A percentile compares a stretch with the other conserved stretches of the same genome.
These are phyloP conservation scores for Actinomucor elegans DNA, from an alignment of 371 early-diverging fungal genomes.

Conservation along the genomic window DNA sequence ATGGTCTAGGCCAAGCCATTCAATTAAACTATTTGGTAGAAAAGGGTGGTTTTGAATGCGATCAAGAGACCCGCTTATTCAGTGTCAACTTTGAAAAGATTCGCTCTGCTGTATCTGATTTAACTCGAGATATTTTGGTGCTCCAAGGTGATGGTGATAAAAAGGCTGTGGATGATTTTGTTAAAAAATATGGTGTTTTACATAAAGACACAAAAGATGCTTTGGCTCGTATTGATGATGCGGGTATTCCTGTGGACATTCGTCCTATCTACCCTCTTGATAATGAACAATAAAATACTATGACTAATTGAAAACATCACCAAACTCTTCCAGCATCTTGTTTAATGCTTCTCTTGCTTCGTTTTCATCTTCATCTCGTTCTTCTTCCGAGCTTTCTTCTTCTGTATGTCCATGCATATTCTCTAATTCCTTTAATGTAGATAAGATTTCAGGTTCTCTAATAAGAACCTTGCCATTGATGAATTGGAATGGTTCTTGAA, in stretches of 20 bases:
- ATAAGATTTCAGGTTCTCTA: not conserved
- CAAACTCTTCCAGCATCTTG: conserved; percentile 21
- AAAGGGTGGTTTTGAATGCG: conserved; percentile 64
- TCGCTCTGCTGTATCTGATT: conserved; percentile 58
- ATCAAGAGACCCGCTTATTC: conserved; percentile 47
- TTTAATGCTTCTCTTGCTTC: conserved; percentile 15
- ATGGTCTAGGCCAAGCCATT: conserved; percentile 70
- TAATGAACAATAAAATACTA: conserved; percentile 1
- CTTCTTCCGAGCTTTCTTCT: not conserved
- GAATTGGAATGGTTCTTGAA: not conserved
- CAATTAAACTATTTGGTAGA: conserved; percentile 76
- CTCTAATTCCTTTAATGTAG: conserved; percentile 1
- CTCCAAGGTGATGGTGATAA: conserved; percentile 83
- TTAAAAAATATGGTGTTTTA: conserved; percentile 59
- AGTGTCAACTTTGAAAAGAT: conserved; percentile 71
- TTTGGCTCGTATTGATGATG: conserved; percentile 54
- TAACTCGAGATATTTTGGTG: conserved; percentile 71
- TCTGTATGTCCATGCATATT: not conserved
- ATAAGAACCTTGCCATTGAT: not conserved
- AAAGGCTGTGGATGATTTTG: conserved; percentile 60
- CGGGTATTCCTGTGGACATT: conserved; percentile 54
- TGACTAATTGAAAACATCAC: conserved; percentile 5
- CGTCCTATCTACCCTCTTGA: conserved; percentile 48
- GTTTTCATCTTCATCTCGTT: conserved; percentile 14
- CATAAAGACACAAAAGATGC: conserved; percentile 50